A percentile compares a stretch with the other conserved stretches of the same genome.
Conservation (phyloP, 2,329 filamentous ascomycete genomes). For the Hymenoscyphus infarciens region DNA sequence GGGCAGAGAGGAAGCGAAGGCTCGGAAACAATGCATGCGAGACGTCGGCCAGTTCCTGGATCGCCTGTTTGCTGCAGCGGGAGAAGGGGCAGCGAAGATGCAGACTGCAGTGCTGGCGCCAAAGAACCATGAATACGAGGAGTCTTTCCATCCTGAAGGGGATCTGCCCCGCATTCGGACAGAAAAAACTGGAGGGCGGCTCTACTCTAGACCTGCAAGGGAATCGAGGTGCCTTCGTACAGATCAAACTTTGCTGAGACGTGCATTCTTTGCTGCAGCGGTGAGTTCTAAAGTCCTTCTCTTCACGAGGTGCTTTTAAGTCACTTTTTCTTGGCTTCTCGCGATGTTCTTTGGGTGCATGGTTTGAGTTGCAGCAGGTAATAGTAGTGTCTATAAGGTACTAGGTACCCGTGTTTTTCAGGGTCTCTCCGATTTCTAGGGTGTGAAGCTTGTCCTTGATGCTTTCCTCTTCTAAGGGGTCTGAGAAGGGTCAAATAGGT, state of each 20-base stretch:
- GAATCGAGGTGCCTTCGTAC: background rate
- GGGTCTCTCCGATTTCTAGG: background rate
- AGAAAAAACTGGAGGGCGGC: background rate
- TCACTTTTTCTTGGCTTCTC: background rate
- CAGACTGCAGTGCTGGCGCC: background rate
- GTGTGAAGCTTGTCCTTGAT: background rate
- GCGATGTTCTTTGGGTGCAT: background rate
- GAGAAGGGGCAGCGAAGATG: background rate
- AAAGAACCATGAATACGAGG: background rate
- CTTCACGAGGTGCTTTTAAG: background rate
- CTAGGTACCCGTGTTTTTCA: background rate
- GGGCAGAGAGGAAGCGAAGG: constrained; percentile 1
- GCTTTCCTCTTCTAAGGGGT: background rate
- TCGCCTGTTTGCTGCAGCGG: background rate
- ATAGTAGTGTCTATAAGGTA: background rate
- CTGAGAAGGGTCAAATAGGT: constrained; percentile 1
- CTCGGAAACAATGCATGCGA: background rate
- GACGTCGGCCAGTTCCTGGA: background rate
- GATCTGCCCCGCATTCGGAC: background rate
- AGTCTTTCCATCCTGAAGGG: background rate
- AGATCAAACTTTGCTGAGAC: constrained; percentile 1
- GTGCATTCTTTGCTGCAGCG: background rate
- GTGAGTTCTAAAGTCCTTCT: background rate
- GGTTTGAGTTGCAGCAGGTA: background rate
- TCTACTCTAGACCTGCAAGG: background rate